Evolutionary conservation across 1,139 yeast genomes (phyloP).

Genomic region (Yamadazyma epiphylla): DNA sequence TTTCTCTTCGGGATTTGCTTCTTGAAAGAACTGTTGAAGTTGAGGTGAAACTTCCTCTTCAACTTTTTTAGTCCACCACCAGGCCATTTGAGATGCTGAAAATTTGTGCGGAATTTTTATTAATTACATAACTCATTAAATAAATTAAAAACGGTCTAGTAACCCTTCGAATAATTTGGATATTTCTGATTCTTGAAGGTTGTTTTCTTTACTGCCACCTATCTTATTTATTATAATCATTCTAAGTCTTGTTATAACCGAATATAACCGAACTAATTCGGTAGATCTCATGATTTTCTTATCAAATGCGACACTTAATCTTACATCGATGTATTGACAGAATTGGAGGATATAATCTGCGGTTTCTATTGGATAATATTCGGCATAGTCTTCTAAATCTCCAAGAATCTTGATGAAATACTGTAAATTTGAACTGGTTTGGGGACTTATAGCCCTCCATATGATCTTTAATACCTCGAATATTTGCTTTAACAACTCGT

Average conservation of each 20-base stretch:
- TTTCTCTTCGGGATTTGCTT: constrained; percentile 27
- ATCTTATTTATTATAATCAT: constrained; percentile 19
- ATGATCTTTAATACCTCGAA: constrained; percentile 46
- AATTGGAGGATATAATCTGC: constrained; percentile 9
- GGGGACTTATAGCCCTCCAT: constrained; percentile 48
- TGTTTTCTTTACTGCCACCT: constrained; percentile 2
- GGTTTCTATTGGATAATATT: constrained; percentile 29
- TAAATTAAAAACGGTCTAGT: constrained; percentile 20
- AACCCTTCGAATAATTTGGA: constrained; percentile 40
- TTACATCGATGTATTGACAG: constrained; percentile 11
- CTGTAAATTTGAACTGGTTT: constrained; percentile 49
- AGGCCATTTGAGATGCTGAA: constrained; percentile 4
- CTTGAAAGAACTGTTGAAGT: constrained; percentile 30
- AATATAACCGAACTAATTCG: constrained; percentile 43
- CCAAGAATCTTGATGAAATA: constrained; percentile 61
- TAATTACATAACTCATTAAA: not conserved
- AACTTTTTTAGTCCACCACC: constrained; percentile 19
- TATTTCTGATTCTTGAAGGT: constrained; percentile 22
- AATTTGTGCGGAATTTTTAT: not conserved
- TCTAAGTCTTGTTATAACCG: constrained; percentile 46
- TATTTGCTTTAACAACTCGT: constrained; percentile 42
- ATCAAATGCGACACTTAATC: constrained; percentile 10
- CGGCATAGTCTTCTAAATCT: constrained; percentile 60
- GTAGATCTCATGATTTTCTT: constrained; percentile 29
- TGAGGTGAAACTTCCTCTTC: constrained; percentile 28